Percentiles rank a stretch among this genome's conserved stretches.
Conservation (phyloP, 192 early-diverging fungal genomes). For the Rhizoclosmatium globosum region DNA sequence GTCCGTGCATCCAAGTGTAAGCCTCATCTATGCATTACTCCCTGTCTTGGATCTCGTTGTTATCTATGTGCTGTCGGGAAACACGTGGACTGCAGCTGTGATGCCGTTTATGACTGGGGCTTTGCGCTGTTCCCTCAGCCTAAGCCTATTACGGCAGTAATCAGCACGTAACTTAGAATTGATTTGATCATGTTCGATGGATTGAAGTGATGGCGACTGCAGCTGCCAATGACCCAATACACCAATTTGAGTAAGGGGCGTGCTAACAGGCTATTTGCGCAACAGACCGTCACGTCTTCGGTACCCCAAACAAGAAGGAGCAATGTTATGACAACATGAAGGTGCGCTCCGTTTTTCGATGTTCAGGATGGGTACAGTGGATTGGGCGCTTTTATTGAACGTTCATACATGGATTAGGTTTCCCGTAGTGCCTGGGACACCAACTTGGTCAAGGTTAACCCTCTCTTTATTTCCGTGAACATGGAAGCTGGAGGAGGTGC, state of each 20-base stretch:
- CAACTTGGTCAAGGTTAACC: conserved; percentile 95
- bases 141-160: neutral
- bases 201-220: neutral
- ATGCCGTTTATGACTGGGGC: conserved; percentile 1
- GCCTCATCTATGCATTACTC: neutral
- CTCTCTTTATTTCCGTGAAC: conserved; percentile 74
- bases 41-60: neutral
- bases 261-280: neutral
- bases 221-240: neutral
- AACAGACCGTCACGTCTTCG: conserved; percentile 88
- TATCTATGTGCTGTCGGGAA: neutral
- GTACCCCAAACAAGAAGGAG: conserved; percentile 87
- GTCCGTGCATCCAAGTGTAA: conserved; percentile 58
- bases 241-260: conserved; percentile 9
- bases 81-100: neutral
- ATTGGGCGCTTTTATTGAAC: too few species aligned
- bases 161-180: neutral
- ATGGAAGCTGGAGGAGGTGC: conserved; percentile 63
- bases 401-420: conserved; percentile 53
- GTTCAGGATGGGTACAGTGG: neutral
- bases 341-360: conserved; percentile 27
- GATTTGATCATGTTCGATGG: neutral
- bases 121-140: neutral
- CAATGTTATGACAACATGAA: conserved; percentile 92
- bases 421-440: conserved; percentile 96